Conservation (phyloP, 345 rosid species). For the Schrenkiella parvula region DNA sequence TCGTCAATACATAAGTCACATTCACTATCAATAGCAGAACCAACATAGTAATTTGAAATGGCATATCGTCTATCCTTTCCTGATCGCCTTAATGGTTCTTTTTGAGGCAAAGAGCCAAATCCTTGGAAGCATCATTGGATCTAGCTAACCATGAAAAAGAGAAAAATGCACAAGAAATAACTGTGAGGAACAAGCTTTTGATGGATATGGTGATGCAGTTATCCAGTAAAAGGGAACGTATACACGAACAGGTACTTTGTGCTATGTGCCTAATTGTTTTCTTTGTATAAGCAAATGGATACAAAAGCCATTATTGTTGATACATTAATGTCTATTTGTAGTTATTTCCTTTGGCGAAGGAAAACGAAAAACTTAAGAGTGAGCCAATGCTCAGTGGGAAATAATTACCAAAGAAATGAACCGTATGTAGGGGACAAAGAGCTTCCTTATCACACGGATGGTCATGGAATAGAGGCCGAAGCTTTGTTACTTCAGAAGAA, state of each 20-base stretch:
- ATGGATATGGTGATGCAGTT: constrained; percentile 71
- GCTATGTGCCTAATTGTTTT: not conserved
- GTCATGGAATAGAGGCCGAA: constrained; percentile 33
- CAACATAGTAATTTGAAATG: no score
- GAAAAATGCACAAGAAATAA: constrained; percentile 61
- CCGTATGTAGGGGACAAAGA: constrained; percentile 32
- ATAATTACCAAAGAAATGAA: constrained; percentile 10
- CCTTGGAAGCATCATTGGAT: constrained; percentile 56
- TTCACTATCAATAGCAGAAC: not conserved
- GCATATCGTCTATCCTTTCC: no score
- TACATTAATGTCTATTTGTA: constrained; percentile 36
- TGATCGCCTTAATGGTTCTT: not conserved
- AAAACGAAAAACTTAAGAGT: constrained; percentile 47
- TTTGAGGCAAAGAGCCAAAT: constrained; percentile 46
- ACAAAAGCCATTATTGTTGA: not conserved
- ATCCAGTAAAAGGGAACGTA: constrained; percentile 69
- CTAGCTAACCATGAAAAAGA: constrained; percentile 46
- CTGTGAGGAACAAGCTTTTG: constrained; percentile 48
- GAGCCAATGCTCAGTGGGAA: constrained; percentile 37
- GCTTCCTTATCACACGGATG: constrained; percentile 23
- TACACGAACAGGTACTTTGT: constrained; percentile 65
- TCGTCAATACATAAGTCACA: not conserved
- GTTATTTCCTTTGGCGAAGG: constrained; percentile 49
- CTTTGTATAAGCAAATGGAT: not conserved
- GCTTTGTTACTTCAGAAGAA: not conserved